These are phyloP conservation scores for Piper betle DNA, from an alignment of 164 flowering plant species.

Conservation along the genomic window DNA sequence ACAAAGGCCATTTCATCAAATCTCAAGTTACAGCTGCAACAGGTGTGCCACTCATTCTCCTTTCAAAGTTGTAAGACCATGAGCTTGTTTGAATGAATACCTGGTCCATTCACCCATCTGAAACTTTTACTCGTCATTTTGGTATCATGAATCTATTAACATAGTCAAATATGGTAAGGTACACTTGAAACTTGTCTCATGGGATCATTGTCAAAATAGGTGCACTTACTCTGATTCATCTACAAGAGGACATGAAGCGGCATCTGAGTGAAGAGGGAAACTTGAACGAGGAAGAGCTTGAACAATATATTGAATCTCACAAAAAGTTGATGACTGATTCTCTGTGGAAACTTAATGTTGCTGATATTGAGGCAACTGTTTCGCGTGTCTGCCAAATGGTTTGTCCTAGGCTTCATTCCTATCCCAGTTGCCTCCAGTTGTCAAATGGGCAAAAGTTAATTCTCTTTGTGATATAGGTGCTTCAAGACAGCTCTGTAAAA, in stretches of 20 bases:
- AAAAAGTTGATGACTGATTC: slow-evolving; percentile 90
- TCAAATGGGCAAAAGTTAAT: background rate
- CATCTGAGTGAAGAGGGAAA: slow-evolving; percentile 88
- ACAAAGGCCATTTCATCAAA: slow-evolving; percentile 93
- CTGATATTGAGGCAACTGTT: slow-evolving; percentile 93
- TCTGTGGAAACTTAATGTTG: slow-evolving; percentile 96
- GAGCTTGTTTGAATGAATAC: background rate
- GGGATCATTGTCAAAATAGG: slow-evolving; percentile 23
- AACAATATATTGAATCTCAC: slow-evolving; percentile 73
- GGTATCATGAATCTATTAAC: background rate
- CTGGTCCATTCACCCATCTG: background rate
- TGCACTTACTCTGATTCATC: slow-evolving; percentile 82
- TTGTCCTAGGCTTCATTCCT: slow-evolving; percentile 9
- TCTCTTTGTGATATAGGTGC: slow-evolving; percentile 44
- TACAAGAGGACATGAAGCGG: slow-evolving; percentile 91
- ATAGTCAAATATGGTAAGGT: background rate
- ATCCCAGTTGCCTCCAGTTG: background rate
- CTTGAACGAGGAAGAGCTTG: slow-evolving; percentile 88
- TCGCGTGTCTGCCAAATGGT: slow-evolving; percentile 97
- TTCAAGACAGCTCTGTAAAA: slow-evolving; percentile 69
- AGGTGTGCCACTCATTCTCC: slow-evolving; percentile 27
- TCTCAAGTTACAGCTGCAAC: slow-evolving; percentile 99
- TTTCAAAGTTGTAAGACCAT: background rate
- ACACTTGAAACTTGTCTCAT: background rate
- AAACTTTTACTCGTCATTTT: background rate